These are phyloP conservation scores for Fraxinus velutina DNA, from an alignment of 305 asterid genomes.

Conservation along the genomic window DNA sequence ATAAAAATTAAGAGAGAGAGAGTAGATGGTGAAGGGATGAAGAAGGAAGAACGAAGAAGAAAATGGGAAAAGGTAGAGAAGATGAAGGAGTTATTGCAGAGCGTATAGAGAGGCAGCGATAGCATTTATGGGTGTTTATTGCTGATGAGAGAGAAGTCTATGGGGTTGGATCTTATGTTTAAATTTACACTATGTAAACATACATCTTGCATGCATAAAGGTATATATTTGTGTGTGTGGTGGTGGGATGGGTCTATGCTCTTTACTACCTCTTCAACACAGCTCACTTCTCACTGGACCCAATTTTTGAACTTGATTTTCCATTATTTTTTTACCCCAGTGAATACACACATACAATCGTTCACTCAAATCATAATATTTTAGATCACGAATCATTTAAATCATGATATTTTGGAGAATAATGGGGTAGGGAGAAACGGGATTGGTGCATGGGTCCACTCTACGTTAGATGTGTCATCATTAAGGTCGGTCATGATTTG, in stretches of 20 bases:
- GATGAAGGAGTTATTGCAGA: slow-evolving; percentile 77
- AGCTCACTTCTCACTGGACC: slow-evolving; percentile 14
- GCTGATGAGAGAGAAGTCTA: slow-evolving; percentile 34
- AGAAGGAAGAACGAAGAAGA: background rate
- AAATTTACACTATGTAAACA: slow-evolving; percentile 24
- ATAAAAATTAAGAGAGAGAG: slow-evolving; percentile 10
- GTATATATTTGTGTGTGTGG: slow-evolving; percentile 17
- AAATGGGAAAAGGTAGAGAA: slow-evolving; percentile 30
- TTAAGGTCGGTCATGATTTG: background rate
- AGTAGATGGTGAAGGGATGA: slow-evolving; percentile 1
- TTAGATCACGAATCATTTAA: background rate
- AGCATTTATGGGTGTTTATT: slow-evolving; percentile 76
- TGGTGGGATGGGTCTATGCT: background rate
- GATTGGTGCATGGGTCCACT: background rate
- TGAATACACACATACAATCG: background rate
- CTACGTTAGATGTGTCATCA: background rate
- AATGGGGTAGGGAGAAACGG: background rate
- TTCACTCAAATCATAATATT: background rate
- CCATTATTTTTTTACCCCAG: background rate
- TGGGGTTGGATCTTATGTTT: slow-evolving; percentile 37
- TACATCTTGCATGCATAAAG: background rate
- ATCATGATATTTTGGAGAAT: background rate
- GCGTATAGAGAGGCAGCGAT: slow-evolving; percentile 70
- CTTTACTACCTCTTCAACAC: background rate
- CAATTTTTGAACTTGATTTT: background rate